Percentiles rank a stretch among this genome's conserved stretches.
These are phyloP conservation scores for Epicoccum nigrum DNA, from an alignment of 2,329 filamentous ascomycete species.

Conservation along the genomic window DNA sequence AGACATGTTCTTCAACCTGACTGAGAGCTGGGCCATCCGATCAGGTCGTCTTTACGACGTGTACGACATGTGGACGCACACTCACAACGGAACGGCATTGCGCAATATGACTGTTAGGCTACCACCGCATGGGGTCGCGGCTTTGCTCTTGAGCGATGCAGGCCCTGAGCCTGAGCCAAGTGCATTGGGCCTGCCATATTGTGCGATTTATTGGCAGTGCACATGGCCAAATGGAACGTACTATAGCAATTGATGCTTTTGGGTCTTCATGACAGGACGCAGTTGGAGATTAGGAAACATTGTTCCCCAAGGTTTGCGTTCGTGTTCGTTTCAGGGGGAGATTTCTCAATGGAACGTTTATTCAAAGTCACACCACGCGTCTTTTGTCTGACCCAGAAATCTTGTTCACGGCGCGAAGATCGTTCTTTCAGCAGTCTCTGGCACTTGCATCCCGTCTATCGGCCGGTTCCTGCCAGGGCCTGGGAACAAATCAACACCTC, in stretches of 20 bases:
- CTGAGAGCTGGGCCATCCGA: slow-evolving; percentile 22
- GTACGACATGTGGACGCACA: slow-evolving; percentile 24
- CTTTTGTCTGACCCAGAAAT: too few species aligned
- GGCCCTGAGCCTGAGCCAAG: slow-evolving; percentile 16
- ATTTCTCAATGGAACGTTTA: too few species aligned
- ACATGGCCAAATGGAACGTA: slow-evolving; percentile 22
- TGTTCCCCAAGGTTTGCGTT: too few species aligned
- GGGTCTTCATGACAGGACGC: too few species aligned
- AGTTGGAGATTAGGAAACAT: too few species aligned
- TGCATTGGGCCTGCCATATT: slow-evolving; percentile 13
- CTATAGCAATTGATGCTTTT: slow-evolving; percentile 23
- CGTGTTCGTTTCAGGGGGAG: too few species aligned
- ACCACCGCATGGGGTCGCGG: slow-evolving; percentile 21
- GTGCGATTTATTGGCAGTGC: slow-evolving; percentile 21
- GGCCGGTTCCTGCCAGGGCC: too few species aligned
- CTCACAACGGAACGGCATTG: slow-evolving; percentile 16
- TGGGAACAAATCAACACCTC: neutral
- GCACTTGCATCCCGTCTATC: too few species aligned
- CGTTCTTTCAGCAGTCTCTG: neutral
- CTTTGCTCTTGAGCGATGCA: slow-evolving; percentile 19
- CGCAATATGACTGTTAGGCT: slow-evolving; percentile 16
- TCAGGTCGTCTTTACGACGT: slow-evolving; percentile 17
- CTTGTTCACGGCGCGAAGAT: neutral
- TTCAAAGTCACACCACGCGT: too few species aligned
- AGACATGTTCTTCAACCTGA: slow-evolving; percentile 29